Evolutionary conservation across 768 basidiomycete genomes (phyloP).

Genomic region (Royoungia palumana): DNA sequence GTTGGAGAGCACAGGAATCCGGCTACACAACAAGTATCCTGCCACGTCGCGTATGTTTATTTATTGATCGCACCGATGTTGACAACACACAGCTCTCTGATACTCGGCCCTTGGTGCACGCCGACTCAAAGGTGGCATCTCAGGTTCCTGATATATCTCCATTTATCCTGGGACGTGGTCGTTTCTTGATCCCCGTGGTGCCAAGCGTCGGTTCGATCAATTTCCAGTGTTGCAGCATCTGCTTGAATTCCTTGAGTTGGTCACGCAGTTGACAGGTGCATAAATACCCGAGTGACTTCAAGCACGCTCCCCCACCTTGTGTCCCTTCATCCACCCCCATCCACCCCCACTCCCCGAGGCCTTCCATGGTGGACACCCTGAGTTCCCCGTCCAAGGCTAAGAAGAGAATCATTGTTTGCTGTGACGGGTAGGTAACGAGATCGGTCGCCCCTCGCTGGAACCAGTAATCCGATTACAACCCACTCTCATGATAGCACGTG

Average conservation of each 20-base stretch:
- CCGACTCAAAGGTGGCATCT: too few species aligned
- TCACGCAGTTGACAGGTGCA: slow-evolving; percentile 7
- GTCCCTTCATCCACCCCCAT: slow-evolving; percentile 7
- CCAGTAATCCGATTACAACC: not conserved
- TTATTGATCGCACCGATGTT: too few species aligned
- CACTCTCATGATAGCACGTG: slow-evolving; percentile 49
- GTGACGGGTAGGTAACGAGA: slow-evolving; percentile 57
- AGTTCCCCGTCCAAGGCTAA: slow-evolving; percentile 22
- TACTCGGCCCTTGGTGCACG: too few species aligned
- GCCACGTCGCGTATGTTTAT: too few species aligned
- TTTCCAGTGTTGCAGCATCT: not conserved
- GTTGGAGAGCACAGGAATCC: not conserved
- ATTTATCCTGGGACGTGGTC: too few species aligned
- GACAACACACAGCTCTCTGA: too few species aligned
- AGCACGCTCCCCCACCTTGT: slow-evolving; percentile 5
- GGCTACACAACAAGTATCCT: not conserved
- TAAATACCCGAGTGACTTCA: slow-evolving; percentile 22
- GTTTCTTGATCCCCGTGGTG: not conserved
- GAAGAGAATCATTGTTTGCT: slow-evolving; percentile 70
- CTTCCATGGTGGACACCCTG: not conserved
- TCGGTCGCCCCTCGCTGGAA: not conserved
- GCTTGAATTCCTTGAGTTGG: not conserved
- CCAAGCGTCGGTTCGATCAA: not conserved
- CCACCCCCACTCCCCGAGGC: not conserved
- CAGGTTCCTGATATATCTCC: too few species aligned